These are phyloP conservation scores for Epithele typhae DNA, from an alignment of 768 basidiomycete species.

Conservation along the genomic window DNA sequence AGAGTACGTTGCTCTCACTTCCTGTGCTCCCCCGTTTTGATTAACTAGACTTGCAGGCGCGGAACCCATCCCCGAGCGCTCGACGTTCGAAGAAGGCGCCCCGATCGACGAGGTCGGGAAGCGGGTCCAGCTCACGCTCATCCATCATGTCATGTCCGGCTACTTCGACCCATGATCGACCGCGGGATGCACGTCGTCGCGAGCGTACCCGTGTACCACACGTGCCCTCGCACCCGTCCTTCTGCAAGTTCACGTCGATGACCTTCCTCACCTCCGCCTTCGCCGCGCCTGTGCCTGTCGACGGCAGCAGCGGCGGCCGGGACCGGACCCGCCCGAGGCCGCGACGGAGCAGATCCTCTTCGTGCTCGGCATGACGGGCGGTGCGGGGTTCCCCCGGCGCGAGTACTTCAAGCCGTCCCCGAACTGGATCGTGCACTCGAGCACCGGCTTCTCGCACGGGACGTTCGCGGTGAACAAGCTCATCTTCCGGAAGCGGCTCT, in stretches of 20 bases:
- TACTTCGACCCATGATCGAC: constrained; percentile 18
- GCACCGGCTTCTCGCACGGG: constrained; percentile 21
- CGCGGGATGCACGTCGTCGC: constrained; percentile 23
- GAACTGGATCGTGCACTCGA: constrained; percentile 19
- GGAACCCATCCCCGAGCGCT: constrained; percentile 23
- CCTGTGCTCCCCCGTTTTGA: neutral
- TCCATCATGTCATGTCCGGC: constrained; percentile 11
- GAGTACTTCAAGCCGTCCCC: constrained; percentile 17
- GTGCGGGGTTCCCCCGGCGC: neutral
- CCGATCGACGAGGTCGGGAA: neutral
- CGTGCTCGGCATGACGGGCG: constrained; percentile 22
- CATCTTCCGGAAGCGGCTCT: constrained; percentile 24
- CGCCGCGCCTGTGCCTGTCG: too few relatives aligned
- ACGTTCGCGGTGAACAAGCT: constrained; percentile 22
- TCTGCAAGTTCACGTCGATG: constrained; percentile 19
- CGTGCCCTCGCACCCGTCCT: constrained; percentile 4
- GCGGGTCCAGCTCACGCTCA: neutral
- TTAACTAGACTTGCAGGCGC: constrained; percentile 13
- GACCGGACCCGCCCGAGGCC: neutral
- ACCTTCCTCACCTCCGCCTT: constrained; percentile 20
- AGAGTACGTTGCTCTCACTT: constrained; percentile 15
- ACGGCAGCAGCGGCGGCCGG: too few relatives aligned
- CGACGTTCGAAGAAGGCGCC: constrained; percentile 14
- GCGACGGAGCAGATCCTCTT: constrained; percentile 11
- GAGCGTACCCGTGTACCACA: constrained; percentile 21